Evolutionary conservation across 495 filamentous ascomycete species (phyloP), one percentile per base, ranked within the genome.

Genomic region (Lentithecium fluviatile): DNA sequence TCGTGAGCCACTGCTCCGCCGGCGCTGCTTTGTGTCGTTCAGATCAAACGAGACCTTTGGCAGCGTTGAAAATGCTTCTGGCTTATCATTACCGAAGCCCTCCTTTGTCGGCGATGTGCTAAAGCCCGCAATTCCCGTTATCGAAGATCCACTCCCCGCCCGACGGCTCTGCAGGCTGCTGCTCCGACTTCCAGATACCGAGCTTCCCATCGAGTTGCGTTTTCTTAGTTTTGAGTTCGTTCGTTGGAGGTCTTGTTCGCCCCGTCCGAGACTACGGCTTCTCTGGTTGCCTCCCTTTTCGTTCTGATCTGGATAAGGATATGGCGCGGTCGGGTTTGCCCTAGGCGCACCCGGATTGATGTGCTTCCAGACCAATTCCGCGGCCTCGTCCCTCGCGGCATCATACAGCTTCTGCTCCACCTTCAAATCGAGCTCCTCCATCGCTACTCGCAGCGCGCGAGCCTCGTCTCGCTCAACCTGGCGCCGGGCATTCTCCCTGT

Each of bases 381-480:
- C 87, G 0, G 91, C 91, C 71, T 96, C 91, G 58, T 92, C 82
- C 59, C 91, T 85, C 8, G 91, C 91, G 21, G 87, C 89, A 8
- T 82, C 72, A 65, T 92, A 86, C 23, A 95, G 57, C 25, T 82
- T 79, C 49, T 78, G 73, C 25, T 95, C 89, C 37, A 89, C 87
- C 1, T 86, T 74, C 40, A 89, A 50, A 67, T 89, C 85, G 83
- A 94, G 85, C 65, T 88, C 86, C 58, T 91, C 83, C 75, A 96
- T 81, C 13, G 91, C 91, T 70, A 88, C 82, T 6, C 89, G 83
- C 45, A 96, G 70, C 6, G 87, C 86, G 23, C 83, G 78, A 1
- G 88, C 88, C 70, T 96, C 90, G 69, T 93, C 88, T 69, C 87
- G 89, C 72, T 96, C 91, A 78, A 92, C 87, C 80, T 88, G 90